Conservation (phyloP, 768 basidiomycete species). For the Termitomyces sp. region DNA sequence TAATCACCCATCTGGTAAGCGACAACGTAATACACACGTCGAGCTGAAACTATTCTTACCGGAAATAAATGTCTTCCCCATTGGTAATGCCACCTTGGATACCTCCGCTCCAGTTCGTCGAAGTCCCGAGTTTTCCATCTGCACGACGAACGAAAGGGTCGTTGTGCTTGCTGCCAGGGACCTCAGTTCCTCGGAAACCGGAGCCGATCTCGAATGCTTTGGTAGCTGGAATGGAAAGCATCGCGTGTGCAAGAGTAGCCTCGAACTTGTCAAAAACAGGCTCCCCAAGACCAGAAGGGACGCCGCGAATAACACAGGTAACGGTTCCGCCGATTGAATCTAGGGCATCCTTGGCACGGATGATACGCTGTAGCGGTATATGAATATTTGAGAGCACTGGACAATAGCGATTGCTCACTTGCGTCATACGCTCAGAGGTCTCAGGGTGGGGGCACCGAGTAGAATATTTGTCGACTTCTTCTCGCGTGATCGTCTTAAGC, state of each 20-base stretch:
- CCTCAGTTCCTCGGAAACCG: slow-evolving; percentile 91
- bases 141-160: slow-evolving; percentile 69
- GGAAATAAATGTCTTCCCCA: slow-evolving; percentile 96
- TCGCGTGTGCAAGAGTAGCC: slow-evolving; percentile 91
- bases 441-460: slow-evolving; percentile 90
- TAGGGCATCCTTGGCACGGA: slow-evolving; percentile 82
- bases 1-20: slow-evolving; percentile 21
- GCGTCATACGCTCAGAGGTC: slow-evolving; percentile 87
- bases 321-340: slow-evolving; percentile 99
- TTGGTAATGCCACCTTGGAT: slow-evolving; percentile 98
- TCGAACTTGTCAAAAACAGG: slow-evolving; percentile 99
- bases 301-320: slow-evolving; percentile 90
- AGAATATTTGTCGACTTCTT: slow-evolving; percentile 79
- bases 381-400: slow-evolving; percentile 1
- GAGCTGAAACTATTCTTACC: slow-evolving; percentile 39
- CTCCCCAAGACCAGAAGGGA: slow-evolving; percentile 90
- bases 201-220: slow-evolving; percentile 98
- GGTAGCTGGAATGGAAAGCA: slow-evolving; percentile 98
- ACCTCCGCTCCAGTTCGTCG: slow-evolving; percentile 95
- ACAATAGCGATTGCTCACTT: slow-evolving; percentile 38
- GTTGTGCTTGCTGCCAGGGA: slow-evolving; percentile 92
- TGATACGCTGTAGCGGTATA: slow-evolving; percentile 61
- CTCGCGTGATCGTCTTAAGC: slow-evolving; percentile 74
- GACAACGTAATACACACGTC: slow-evolving; percentile 3
- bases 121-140: slow-evolving; percentile 74